Base-by-base conservation (phyloP, 2,329 filamentous ascomycete genomes). In the Ophiostoma sp. region DNA sequence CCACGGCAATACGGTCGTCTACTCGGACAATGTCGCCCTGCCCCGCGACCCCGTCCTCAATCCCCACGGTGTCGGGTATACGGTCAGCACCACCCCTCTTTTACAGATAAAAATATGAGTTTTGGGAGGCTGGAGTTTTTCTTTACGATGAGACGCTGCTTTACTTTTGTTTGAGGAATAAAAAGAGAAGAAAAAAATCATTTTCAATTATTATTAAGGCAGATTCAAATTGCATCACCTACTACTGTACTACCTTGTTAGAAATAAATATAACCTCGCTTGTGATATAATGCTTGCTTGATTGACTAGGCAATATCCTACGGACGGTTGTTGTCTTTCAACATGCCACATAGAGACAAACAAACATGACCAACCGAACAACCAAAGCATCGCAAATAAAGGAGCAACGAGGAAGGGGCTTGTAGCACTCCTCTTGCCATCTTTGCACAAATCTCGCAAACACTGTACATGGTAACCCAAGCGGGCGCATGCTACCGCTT, bases 1-100 rank as follows among this genome's bases (percentile, higher is more conserved):
- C 63, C 74, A 75, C 0, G 89, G 89, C 0, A 82, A 86, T 76
- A 78, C 80, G 1, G 87, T 87, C 0, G 80, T 90, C 1, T 78
- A 81, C 1, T 74, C 82, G 0, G 81, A 84, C 33, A 80, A 80
- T 0, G 76, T 79, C 7, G 66, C 83, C 0, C 82, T 90, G 77
- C 85, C 87, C 0, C 80, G 84, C 72, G 74, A 79, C 12, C 73
- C 76, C 0, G 63, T 72, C 0, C 76, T 78, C 2, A 90, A 90
- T 76, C 87, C 87, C 0, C 87, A 87, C 74, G 87, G 87, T 0
- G 80, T 69, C 50, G 31, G 69, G 63, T 73, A 50, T 74, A 59
- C 36, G 61, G 69, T 69, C 6, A 79, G 63, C 64, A 71, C 70
- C 50, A 48, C 42, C 42, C 42, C 42, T 2, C 19, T 48, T 28